These are phyloP conservation scores for Mucor circinelloides DNA, from an alignment of 371 early-diverging fungal genomes.

Conservation along the genomic window DNA sequence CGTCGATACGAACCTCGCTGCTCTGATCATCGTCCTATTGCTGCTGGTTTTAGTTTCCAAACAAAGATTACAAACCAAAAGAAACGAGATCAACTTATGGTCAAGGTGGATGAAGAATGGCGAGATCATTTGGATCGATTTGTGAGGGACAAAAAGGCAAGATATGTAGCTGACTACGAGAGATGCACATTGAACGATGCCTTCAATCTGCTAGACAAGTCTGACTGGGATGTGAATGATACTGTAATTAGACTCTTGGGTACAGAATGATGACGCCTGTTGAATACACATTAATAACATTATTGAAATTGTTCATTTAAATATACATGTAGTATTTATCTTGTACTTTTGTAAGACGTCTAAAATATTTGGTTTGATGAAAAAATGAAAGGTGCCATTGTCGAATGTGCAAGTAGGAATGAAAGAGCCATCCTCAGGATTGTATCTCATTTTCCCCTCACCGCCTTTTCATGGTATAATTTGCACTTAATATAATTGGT, in stretches of 20 bases:
- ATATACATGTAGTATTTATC: too few relatives aligned
- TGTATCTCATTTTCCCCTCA: too few relatives aligned
- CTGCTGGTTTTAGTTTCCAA: conserved; percentile 57
- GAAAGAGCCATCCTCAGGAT: too few relatives aligned
- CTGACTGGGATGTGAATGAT: conserved; percentile 27
- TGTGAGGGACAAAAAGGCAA: conserved; percentile 17
- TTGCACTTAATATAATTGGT: too few relatives aligned
- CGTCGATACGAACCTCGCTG: conserved; percentile 61
- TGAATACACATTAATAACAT: too few relatives aligned
- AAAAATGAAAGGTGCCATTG: too few relatives aligned
- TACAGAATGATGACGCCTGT: background rate
- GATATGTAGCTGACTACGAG: conserved; percentile 25
- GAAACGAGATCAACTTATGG: conserved; percentile 23
- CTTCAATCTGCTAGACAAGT: conserved; percentile 7
- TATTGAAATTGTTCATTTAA: too few relatives aligned
- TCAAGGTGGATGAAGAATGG: conserved; percentile 14
- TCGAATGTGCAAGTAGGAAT: too few relatives aligned
- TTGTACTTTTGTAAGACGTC: too few relatives aligned
- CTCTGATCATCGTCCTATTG: conserved; percentile 83
- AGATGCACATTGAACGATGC: conserved; percentile 27
- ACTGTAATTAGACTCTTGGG: conserved; percentile 16
- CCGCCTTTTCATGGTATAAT: too few relatives aligned
- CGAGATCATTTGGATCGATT: background rate
- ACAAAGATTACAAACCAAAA: conserved; percentile 53
- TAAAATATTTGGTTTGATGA: too few relatives aligned